phyloP scores from a whole-genome alignment of 345 rosid species.

The Camelina hispida region DNA sequence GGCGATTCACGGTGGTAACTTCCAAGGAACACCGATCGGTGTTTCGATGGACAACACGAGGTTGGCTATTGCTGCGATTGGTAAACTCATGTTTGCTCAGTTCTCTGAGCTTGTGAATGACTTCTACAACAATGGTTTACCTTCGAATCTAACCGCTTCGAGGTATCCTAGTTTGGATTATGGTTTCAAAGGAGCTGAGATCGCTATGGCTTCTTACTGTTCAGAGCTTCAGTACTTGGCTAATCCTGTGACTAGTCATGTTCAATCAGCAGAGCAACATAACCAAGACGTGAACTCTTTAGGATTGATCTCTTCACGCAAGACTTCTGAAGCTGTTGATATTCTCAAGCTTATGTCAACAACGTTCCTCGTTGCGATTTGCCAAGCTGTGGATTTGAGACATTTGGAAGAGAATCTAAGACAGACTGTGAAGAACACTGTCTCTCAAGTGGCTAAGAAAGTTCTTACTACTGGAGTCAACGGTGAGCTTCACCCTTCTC shows the following conservation, averaged over 20 bases:
- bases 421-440: constrained; percentile 59
- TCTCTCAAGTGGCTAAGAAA: constrained; percentile 59
- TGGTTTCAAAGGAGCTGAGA: constrained; percentile 83
- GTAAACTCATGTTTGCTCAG: constrained; percentile 82
- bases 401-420: constrained; percentile 75
- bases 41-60: constrained; percentile 84
- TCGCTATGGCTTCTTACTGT: constrained; percentile 84
- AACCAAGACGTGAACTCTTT: constrained; percentile 82
- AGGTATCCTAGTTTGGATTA: constrained; percentile 74
- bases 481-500: constrained; percentile 72
- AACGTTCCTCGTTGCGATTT: constrained; percentile 64
- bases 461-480: constrained; percentile 54
- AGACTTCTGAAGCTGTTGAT: constrained; percentile 64
- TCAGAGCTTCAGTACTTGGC: constrained; percentile 77
- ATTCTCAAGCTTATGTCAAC: constrained; percentile 78
- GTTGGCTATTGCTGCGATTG: constrained; percentile 67
- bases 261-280: constrained; percentile 80
- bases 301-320: constrained; percentile 70
- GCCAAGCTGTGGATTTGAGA: constrained; percentile 76
- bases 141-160: constrained; percentile 68
- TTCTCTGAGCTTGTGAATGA: constrained; percentile 80
- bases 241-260: constrained; percentile 81
- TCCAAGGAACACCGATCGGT: constrained; percentile 90
- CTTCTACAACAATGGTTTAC: constrained; percentile 79
- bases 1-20: constrained; percentile 81